phyloP scores from a whole-genome alignment of 805 yeast genomes.

The Schwanniomyces yamadae region DNA sequence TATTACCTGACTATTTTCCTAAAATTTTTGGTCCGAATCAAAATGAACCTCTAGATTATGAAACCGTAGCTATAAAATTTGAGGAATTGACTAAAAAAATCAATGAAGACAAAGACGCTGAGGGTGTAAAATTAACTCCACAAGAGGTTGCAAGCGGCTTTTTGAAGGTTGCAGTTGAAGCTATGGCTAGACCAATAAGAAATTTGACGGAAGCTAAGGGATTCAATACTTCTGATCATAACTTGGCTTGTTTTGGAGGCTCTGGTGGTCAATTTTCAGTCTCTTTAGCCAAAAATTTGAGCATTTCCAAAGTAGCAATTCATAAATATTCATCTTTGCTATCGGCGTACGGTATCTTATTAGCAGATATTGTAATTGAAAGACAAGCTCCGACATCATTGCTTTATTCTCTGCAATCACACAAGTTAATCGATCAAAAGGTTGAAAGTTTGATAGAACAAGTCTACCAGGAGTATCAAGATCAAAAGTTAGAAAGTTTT shows the following conservation, averaged over 20 bases:
- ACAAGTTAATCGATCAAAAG: conserved; percentile 9
- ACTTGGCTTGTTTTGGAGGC: conserved; percentile 37
- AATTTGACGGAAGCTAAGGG: conserved; percentile 38
- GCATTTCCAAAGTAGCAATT: conserved; percentile 28
- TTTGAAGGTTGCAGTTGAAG: conserved; percentile 33
- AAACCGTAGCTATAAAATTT: conserved; percentile 51
- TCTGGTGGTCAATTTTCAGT: conserved; percentile 37
- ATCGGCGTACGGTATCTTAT: conserved; percentile 34
- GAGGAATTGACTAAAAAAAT: conserved; percentile 45
- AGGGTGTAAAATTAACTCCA: conserved; percentile 20
- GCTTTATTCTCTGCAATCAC: conserved; percentile 27
- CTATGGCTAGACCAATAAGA: conserved; percentile 35
- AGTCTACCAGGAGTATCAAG: conserved; percentile 23
- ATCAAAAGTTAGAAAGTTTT: conserved; percentile 50
- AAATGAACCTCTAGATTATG: conserved; percentile 51
- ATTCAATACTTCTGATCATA: conserved; percentile 27
- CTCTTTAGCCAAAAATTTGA: conserved; percentile 27
- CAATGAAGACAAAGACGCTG: conserved; percentile 32
- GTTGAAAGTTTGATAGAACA: conserved; percentile 14
- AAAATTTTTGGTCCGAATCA: conserved; percentile 81
- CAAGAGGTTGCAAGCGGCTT: conserved; percentile 36
- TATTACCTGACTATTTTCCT: conserved; percentile 74
- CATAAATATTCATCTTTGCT: conserved; percentile 34
- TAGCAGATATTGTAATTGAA: conserved; percentile 35
- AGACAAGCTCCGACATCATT: conserved; percentile 37